These are phyloP conservation scores for Pseudisothecium myosuroides DNA, from an alignment of 225 moss, liverwort and hornwort genomes.

Conservation along the genomic window DNA sequence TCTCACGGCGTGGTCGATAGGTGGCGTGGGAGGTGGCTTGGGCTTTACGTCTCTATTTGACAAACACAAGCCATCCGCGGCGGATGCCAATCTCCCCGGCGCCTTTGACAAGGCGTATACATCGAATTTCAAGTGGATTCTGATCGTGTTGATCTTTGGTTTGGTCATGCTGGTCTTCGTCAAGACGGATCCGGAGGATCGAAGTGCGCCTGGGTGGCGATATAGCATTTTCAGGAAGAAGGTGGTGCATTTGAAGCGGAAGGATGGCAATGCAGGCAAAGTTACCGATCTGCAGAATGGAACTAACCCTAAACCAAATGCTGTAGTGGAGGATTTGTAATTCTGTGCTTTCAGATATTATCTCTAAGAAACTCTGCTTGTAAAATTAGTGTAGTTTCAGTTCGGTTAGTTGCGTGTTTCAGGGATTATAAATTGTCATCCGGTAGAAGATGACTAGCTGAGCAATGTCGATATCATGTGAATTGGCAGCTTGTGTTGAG, in stretches of 20 bases:
- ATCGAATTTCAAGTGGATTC: constrained; percentile 52
- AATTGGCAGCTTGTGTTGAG: neutral
- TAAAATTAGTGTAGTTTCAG: neutral
- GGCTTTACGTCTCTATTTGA: constrained; percentile 52
- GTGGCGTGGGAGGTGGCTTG: constrained; percentile 57
- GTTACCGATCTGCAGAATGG: neutral
- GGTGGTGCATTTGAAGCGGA: constrained; percentile 31
- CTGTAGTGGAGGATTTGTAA: neutral
- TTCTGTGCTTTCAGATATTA: no score
- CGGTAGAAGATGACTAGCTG: neutral
- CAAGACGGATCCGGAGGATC: constrained; percentile 33
- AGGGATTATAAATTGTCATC: neutral
- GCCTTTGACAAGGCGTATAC: constrained; percentile 39
- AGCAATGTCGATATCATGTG: neutral
- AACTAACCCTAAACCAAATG: neutral
- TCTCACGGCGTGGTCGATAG: constrained; percentile 64
- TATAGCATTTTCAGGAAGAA: constrained; percentile 47
- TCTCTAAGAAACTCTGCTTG: no score
- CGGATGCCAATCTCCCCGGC: neutral
- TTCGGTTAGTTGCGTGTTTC: neutral
- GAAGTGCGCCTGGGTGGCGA: constrained; percentile 46
- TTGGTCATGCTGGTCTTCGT: constrained; percentile 42
- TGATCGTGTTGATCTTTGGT: constrained; percentile 21
- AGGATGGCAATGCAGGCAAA: neutral
- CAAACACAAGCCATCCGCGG: constrained; percentile 22